Evolutionary conservation across 169 alveolate genomes (phyloP).

Genomic region (Besnoitia besnoiti): DNA sequence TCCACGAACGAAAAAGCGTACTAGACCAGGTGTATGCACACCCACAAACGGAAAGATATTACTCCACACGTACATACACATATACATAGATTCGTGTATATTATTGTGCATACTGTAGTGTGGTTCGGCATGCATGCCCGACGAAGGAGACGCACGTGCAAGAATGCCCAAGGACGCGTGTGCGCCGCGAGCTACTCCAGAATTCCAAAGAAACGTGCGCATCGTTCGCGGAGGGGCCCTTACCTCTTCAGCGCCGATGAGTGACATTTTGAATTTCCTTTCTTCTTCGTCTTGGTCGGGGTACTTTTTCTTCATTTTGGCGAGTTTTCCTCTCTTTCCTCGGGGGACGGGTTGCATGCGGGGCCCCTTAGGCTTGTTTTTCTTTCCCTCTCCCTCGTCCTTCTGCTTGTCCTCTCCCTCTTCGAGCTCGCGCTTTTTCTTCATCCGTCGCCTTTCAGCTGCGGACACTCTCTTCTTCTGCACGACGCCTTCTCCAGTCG

Average conservation of each 20-base stretch:
- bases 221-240: slow-evolving; percentile 16
- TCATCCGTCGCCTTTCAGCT: not conserved
- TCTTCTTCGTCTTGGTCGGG: slow-evolving; percentile 88
- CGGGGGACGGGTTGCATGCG: slow-evolving; percentile 67
- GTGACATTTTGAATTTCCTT: slow-evolving; percentile 76
- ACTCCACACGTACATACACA: not conserved
- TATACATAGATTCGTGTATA: too few relatives aligned
- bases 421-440: not conserved
- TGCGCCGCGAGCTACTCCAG: too few relatives aligned
- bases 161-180: too few relatives aligned
- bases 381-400: not conserved
- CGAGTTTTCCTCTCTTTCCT: slow-evolving; percentile 78
- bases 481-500: not conserved
- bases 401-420: not conserved
- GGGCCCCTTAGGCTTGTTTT: not conserved
- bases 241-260: slow-evolving; percentile 84
- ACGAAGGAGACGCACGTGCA: too few relatives aligned
- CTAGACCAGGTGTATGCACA: not conserved
- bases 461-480: not conserved
- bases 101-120: too few relatives aligned
- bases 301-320: slow-evolving; percentile 81
- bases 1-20: not conserved
- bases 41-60: not conserved
- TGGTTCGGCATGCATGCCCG: too few relatives aligned
- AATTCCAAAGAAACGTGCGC: too few relatives aligned